These are phyloP conservation scores for Colletotrichum sp. DNA, from an alignment of 2,329 filamentous ascomycete genomes.

Conservation along the genomic window DNA sequence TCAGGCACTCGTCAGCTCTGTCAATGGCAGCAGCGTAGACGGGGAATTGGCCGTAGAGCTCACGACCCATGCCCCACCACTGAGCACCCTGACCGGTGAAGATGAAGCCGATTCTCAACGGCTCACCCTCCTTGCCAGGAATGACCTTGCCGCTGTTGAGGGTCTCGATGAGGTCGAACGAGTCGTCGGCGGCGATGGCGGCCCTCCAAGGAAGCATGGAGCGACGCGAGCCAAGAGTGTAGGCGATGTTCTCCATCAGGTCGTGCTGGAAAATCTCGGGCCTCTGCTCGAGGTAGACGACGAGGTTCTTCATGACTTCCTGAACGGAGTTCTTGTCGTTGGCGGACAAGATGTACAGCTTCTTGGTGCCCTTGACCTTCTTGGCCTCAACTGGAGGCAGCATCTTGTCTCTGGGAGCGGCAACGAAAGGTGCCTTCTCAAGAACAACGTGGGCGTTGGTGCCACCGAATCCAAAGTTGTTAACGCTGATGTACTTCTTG, in stretches of 20 bases:
- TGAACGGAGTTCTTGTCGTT: constrained; percentile 40
- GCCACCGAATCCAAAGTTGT: constrained; percentile 50
- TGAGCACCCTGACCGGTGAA: constrained; percentile 34
- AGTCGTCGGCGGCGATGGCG: constrained; percentile 31
- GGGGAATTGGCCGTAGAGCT: constrained; percentile 33
- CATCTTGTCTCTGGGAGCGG: constrained; percentile 23
- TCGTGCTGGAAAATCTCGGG: constrained; percentile 46
- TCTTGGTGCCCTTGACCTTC: constrained; percentile 22
- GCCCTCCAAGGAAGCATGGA: constrained; percentile 14
- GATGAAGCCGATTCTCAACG: constrained; percentile 28
- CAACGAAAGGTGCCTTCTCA: constrained; percentile 38
- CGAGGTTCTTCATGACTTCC: constrained; percentile 32
- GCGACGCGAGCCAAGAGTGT: constrained; percentile 19
- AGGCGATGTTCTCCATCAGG: constrained; percentile 35
- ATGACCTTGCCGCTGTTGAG: constrained; percentile 42
- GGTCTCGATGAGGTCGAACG: constrained; percentile 21
- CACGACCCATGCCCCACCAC: constrained; percentile 26
- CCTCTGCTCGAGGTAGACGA: constrained; percentile 44
- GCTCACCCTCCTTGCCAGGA: constrained; percentile 38
- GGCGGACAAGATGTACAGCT: constrained; percentile 48
- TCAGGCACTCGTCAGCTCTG: constrained; percentile 35
- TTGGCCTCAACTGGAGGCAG: neutral
- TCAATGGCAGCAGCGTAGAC: constrained; percentile 37
- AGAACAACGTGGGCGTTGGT: constrained; percentile 51
- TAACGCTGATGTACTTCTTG: constrained; percentile 56